Percentiles rank a stretch among this genome's conserved stretches.
phyloP scores from a whole-genome alignment of 495 filamentous ascomycete genomes.

The Talaromyces adpressus region DNA sequence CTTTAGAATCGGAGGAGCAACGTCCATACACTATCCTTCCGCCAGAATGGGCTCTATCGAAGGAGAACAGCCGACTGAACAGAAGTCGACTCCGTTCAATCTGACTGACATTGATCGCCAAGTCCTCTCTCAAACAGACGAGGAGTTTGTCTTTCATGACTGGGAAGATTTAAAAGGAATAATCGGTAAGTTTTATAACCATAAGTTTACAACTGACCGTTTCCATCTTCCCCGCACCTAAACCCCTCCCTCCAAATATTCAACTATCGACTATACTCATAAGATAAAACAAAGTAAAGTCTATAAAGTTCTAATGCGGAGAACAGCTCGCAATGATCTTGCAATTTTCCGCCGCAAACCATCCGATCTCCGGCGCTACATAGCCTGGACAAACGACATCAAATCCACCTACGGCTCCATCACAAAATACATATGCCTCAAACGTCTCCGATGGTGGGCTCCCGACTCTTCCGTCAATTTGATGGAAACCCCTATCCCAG shows the following conservation, averaged over 20 bases:
- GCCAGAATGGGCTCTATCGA: conserved; percentile 6
- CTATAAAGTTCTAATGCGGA: not conserved
- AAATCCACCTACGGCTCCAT: conserved; percentile 70
- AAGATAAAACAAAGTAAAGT: not conserved
- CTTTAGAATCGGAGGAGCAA: not conserved
- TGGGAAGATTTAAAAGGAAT: conserved; percentile 64
- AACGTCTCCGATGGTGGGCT: conserved; percentile 65
- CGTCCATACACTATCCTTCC: not conserved
- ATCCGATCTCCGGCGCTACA: conserved; percentile 76
- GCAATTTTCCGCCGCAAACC: conserved; percentile 72
- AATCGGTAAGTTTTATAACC: conserved; percentile 46
- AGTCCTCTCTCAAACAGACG: conserved; percentile 61
- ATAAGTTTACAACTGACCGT: not conserved
- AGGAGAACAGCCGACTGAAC: not conserved
- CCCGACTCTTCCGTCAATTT: conserved; percentile 15
- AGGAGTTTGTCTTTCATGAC: conserved; percentile 58
- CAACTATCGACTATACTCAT: conserved; percentile 1
- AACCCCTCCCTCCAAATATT: conserved; percentile 9
- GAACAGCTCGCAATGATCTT: conserved; percentile 62
- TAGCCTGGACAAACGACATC: conserved; percentile 64
- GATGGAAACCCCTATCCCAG: conserved; percentile 6
- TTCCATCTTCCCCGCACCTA: not conserved
- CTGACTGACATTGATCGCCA: conserved; percentile 59
- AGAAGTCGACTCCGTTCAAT: conserved; percentile 43
- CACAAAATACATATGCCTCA: conserved; percentile 64